Base-by-base conservation (phyloP, 2,329 filamentous ascomycete genomes). In the Fusarium musae region DNA sequence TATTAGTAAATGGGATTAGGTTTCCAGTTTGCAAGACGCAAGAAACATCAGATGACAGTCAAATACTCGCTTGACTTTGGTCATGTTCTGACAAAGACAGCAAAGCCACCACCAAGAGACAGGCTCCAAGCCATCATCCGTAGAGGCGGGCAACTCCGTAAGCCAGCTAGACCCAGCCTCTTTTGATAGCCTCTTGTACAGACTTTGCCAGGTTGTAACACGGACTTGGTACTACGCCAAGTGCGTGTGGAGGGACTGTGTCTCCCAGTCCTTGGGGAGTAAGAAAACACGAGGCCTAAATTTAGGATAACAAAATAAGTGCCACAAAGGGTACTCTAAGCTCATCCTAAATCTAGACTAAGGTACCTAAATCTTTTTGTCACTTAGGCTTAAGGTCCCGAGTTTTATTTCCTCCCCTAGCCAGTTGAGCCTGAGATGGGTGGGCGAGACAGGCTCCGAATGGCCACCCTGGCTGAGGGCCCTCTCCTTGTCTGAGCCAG, bases 401-500 rank as follows among this genome's bases (percentile, higher is more conserved):
- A 28, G 28, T 28, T 28, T 28, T 28, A 6, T 28, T 28, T 28
- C 28, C 28, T 28, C 28, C 28, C 28, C 7, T 28, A 28, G 28
- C 50, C 39, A 56, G 40, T 72, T 53, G 62, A 65, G 66, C 67
- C 64, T 54, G 67, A 63, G 66, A 74, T 73, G 66, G 72, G 66
- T 75, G 70, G 69, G 60, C 39, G 65, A 76, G 68, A 63, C 53
- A 66, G 59, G 58, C 53, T 66, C 60, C 65, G 42, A 65, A 63
- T 64, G 75, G 72, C 64, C 70, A 74, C 74, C 62, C 75, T 59
- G 63, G 71, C 53, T 47, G 59, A 58, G 64, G 69, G 58, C 59
- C 71, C 75, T 73, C 75, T 67, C 60, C 67, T 59, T 77, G 67
- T 49, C 67, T 76, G 59, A 65, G 50, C 66, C 66, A 69, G 65